phyloP scores from a whole-genome alignment of 176 grass and related monocot genomes.

The Saccharum officinarum region DNA sequence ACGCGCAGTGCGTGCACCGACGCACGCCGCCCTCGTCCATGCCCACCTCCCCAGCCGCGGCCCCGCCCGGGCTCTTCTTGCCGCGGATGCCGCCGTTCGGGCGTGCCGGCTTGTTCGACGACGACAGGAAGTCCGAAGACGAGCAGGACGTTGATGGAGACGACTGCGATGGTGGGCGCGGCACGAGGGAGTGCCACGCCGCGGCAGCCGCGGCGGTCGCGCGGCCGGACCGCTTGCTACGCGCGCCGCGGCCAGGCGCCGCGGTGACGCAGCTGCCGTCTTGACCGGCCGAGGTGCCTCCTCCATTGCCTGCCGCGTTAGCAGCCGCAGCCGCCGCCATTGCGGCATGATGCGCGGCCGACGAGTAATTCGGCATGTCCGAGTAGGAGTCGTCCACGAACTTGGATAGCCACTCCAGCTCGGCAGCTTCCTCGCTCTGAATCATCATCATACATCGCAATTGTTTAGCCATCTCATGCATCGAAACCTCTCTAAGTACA shows the following conservation, averaged over 20 bases:
- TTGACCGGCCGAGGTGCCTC: conserved; percentile 27
- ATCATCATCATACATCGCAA: background rate
- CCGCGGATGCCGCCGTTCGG: conserved; percentile 11
- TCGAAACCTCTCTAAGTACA: background rate
- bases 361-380: conserved; percentile 72
- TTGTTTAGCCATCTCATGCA: conserved; percentile 23
- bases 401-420: conserved; percentile 98
- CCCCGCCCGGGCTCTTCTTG: conserved; percentile 33
- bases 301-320: conserved; percentile 18
- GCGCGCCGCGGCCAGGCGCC: conserved; percentile 59
- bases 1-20: conserved; percentile 96
- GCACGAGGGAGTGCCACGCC: conserved; percentile 67
- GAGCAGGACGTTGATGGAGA: conserved; percentile 70
- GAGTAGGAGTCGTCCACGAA: conserved; percentile 99
- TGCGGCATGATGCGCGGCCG: conserved; percentile 50
- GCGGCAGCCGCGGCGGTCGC: conserved; percentile 38
- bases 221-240: conserved; percentile 60
- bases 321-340: conserved; percentile 37
- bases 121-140: conserved; percentile 72
- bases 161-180: conserved; percentile 36
- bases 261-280: conserved; percentile 50
- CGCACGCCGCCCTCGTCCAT: conserved; percentile 66
- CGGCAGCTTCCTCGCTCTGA: conserved; percentile 90
- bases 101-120: conserved; percentile 34
- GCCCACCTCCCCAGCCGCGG: conserved; percentile 18